phyloP scores from a whole-genome alignment of 805 yeast genomes.

The Blastobotrys terrestris region DNA sequence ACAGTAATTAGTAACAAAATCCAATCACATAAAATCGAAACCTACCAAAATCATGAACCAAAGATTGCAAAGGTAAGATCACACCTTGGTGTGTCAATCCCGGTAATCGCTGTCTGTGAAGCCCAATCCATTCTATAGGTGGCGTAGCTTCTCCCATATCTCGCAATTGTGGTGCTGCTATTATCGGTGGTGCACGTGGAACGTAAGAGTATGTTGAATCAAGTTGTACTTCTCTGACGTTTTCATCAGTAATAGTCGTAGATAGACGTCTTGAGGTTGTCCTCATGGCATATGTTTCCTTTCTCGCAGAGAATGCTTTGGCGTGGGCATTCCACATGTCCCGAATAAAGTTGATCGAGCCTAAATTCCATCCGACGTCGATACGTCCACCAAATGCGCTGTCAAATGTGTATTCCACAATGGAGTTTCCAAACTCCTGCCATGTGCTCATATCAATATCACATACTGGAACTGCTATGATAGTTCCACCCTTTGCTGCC shows the following conservation, averaged over 20 bases:
- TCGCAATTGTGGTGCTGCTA: slow-evolving; percentile 82
- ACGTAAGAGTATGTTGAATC: slow-evolving; percentile 41
- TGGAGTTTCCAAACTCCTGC: slow-evolving; percentile 45
- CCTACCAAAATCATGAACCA: slow-evolving; percentile 59
- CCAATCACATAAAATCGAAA: neutral
- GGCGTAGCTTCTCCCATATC: slow-evolving; percentile 98
- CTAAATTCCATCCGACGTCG: slow-evolving; percentile 89
- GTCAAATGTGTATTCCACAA: slow-evolving; percentile 60
- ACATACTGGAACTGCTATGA: slow-evolving; percentile 73
- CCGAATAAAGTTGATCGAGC: slow-evolving; percentile 80
- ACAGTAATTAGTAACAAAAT: slow-evolving; percentile 1
- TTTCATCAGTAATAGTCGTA: slow-evolving; percentile 30
- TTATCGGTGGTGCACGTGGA: slow-evolving; percentile 68
- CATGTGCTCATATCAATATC: slow-evolving; percentile 68
- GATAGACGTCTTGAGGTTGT: slow-evolving; percentile 30
- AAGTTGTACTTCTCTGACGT: slow-evolving; percentile 43
- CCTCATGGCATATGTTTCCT: slow-evolving; percentile 34
- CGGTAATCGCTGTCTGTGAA: slow-evolving; percentile 82
- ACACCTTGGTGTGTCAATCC: slow-evolving; percentile 76
- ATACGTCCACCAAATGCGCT: slow-evolving; percentile 85
- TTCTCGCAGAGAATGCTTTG: slow-evolving; percentile 60
- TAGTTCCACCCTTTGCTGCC: slow-evolving; percentile 69
- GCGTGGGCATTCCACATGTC: slow-evolving; percentile 91
- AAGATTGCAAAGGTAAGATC: slow-evolving; percentile 64
- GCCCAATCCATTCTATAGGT: slow-evolving; percentile 96